A percentile compares a stretch with the other conserved stretches of the same genome.
Conservation (phyloP, 2,329 filamentous ascomycete genomes). For the Fusarium pseudoanthophilum region DNA sequence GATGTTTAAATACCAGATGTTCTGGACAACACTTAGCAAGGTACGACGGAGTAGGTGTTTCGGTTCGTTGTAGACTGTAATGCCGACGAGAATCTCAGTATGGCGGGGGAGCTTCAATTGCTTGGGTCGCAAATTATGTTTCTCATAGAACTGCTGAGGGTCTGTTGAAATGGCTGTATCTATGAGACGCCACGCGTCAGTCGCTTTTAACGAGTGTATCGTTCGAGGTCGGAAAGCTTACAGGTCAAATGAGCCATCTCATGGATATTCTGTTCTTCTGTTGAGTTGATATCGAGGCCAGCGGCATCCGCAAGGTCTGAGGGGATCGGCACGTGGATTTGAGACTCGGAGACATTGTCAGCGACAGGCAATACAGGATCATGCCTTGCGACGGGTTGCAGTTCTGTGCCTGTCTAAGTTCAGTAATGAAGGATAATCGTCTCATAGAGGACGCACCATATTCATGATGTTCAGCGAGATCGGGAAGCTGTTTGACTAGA, state of each 20-base stretch:
- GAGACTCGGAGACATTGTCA: neutral
- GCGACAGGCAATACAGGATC: accelerated
- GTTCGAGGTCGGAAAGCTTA: too few species aligned
- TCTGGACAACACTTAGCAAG: constrained; percentile 95
- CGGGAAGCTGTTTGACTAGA: neutral
- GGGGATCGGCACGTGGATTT: neutral
- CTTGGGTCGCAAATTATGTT: neutral
- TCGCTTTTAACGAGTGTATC: too few species aligned
- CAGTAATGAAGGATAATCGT: accelerated
- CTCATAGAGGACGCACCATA: accelerated
- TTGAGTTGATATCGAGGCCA: accelerated
- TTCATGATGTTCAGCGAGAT: accelerated
- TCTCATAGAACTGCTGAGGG: neutral
- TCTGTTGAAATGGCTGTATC: neutral
- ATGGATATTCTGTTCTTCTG: too few species aligned
- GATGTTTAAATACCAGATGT: constrained; percentile 96
- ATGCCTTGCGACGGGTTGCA: accelerated
- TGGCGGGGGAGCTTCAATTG: constrained; percentile 48
- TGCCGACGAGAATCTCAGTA: constrained; percentile 89
- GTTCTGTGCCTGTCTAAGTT: neutral
- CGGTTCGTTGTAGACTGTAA: constrained; percentile 99
- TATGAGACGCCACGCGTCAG: neutral
- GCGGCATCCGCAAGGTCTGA: neutral
- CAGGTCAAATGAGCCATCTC: too few species aligned
- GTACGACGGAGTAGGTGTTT: constrained; percentile 95